Percentiles rank a stretch among this genome's conserved stretches.
phyloP scores from a whole-genome alignment of 2,329 filamentous ascomycete species.

The Aspergillus carbonarius region DNA sequence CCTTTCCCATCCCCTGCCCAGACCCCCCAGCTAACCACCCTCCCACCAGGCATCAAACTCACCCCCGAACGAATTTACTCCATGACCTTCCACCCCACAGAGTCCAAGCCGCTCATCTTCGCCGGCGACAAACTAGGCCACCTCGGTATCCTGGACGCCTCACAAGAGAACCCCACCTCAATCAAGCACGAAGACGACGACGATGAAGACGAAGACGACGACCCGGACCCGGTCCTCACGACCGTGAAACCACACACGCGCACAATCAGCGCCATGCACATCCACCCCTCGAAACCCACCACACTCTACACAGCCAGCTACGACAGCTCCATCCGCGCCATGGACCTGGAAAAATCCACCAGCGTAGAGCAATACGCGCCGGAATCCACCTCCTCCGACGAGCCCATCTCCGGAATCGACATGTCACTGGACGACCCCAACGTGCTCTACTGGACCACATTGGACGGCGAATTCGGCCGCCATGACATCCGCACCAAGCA shows the following conservation, averaged over 20 bases:
- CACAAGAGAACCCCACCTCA: constrained; percentile 47
- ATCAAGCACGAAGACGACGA: constrained; percentile 64
- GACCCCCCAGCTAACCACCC: constrained; percentile 4
- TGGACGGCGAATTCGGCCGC: constrained; percentile 76
- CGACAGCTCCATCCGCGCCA: constrained; percentile 83
- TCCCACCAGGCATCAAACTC: constrained; percentile 77
- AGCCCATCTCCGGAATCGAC: constrained; percentile 81
- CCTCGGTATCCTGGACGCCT: constrained; percentile 83
- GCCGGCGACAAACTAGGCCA: constrained; percentile 93
- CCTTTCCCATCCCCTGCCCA: background rate
- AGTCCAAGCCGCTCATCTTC: constrained; percentile 83
- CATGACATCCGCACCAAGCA: constrained; percentile 69
- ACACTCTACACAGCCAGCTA: constrained; percentile 84
- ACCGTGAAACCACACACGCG: constrained; percentile 87
- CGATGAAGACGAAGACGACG: constrained; percentile 63
- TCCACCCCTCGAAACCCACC: constrained; percentile 70
- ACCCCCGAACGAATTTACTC: constrained; percentile 85
- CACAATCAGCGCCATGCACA: constrained; percentile 82
- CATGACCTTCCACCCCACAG: constrained; percentile 82
- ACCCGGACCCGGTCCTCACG: constrained; percentile 73
- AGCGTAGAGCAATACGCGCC: constrained; percentile 82
- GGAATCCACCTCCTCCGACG: constrained; percentile 64
- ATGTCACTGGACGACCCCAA: constrained; percentile 70
- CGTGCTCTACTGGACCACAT: constrained; percentile 79
- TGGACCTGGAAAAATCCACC: constrained; percentile 77